A percentile compares a stretch with the other conserved stretches of the same genome.
These are phyloP conservation scores for Xylaria sp. DNA, from an alignment of 495 filamentous ascomycete genomes.

Conservation along the genomic window DNA sequence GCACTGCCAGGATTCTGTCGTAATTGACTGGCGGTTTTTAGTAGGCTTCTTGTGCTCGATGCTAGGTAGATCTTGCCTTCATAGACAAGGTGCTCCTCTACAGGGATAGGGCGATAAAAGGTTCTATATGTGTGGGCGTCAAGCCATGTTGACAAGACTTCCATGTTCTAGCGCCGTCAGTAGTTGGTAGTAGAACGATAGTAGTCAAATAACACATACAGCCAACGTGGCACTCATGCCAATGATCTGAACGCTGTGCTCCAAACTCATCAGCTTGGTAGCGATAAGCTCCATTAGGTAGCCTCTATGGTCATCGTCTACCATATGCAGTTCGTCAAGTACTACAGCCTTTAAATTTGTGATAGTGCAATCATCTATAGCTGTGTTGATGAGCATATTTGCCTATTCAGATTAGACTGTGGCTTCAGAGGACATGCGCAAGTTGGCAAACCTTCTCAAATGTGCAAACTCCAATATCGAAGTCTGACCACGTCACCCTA, in stretches of 20 bases:
- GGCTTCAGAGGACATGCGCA: slow-evolving; percentile 14
- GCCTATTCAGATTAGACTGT: slow-evolving; percentile 54
- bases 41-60: slow-evolving; percentile 65
- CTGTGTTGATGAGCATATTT: slow-evolving; percentile 77
- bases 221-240: slow-evolving; percentile 85
- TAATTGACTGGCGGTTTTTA: slow-evolving; percentile 66
- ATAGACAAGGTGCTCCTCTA: slow-evolving; percentile 79
- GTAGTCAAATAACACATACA: slow-evolving; percentile 47
- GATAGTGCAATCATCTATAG: slow-evolving; percentile 75
- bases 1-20: slow-evolving; percentile 46
- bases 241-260: slow-evolving; percentile 73
- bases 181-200: background rate
- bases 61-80: slow-evolving; percentile 74
- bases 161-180: slow-evolving; percentile 64
- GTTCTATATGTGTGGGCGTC: slow-evolving; percentile 75
- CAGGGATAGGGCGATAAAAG: slow-evolving; percentile 74
- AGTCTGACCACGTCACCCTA: slow-evolving; percentile 71
- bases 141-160: slow-evolving; percentile 74
- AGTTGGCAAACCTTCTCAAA: slow-evolving; percentile 73
- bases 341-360: slow-evolving; percentile 71
- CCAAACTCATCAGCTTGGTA: slow-evolving; percentile 75
- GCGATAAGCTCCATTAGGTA: slow-evolving; percentile 83
- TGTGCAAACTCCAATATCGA: slow-evolving; percentile 82
- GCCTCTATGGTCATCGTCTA: slow-evolving; percentile 80
- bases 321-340: slow-evolving; percentile 83